phyloP scores from a whole-genome alignment of 148 eudicot species.

The Chenopodium berlandieri region DNA sequence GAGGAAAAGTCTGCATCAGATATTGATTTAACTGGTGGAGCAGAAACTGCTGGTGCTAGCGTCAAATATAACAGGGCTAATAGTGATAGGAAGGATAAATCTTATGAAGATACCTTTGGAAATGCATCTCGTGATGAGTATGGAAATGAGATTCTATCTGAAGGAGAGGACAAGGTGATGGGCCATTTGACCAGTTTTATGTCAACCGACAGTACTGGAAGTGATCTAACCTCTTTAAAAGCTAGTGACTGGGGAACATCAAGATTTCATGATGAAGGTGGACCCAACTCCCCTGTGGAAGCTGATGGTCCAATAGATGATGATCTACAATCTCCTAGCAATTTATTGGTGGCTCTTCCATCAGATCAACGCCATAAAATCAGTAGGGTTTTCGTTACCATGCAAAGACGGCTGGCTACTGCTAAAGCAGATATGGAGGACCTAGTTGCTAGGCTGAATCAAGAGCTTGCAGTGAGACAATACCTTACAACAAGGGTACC shows the following conservation, averaged over 20 bases:
- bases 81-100: constrained; percentile 19
- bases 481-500: constrained; percentile 84
- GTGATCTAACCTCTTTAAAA: constrained; percentile 44
- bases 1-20: constrained; percentile 37
- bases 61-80: constrained; percentile 24
- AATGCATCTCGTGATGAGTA: constrained; percentile 29
- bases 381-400: constrained; percentile 60
- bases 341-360: constrained; percentile 61
- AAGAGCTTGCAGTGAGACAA: constrained; percentile 82
- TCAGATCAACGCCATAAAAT: constrained; percentile 65
- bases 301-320: constrained; percentile 34
- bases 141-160: constrained; percentile 32
- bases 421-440: constrained; percentile 95
- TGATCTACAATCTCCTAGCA: constrained; percentile 47
- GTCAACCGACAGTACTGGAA: constrained; percentile 58
- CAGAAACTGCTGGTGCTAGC: constrained; percentile 25
- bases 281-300: constrained; percentile 39
- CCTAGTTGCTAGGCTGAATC: constrained; percentile 78
- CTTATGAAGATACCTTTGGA: constrained; percentile 28
- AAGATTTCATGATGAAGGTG: constrained; percentile 34
- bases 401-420: constrained; percentile 64
- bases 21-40: constrained; percentile 12
- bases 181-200: constrained; percentile 30
- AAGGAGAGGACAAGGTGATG: constrained; percentile 33
- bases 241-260: constrained; percentile 42